A percentile compares a stretch with the other conserved stretches of the same genome.
phyloP scores from a whole-genome alignment of 345 rosid species.

The Mercurialis annua region DNA sequence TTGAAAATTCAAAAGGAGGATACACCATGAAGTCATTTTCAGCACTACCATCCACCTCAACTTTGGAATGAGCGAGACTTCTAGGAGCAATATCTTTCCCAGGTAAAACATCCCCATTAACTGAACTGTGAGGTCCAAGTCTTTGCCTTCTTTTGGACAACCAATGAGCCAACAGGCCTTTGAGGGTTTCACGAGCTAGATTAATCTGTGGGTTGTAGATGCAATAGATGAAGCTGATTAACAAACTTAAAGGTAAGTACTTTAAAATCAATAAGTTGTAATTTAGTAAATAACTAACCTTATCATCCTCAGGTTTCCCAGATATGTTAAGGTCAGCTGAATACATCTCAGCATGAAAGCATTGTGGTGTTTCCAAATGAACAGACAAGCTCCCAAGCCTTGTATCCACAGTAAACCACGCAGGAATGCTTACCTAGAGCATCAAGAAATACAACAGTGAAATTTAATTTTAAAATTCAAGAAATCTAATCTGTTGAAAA shows the following conservation, averaged over 20 bases:
- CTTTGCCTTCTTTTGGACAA: constrained; percentile 77
- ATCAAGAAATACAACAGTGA: constrained; percentile 20
- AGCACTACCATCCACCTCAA: constrained; percentile 62
- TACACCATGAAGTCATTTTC: constrained; percentile 79
- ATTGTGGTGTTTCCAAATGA: constrained; percentile 97
- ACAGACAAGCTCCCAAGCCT: constrained; percentile 92
- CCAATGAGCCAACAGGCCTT: constrained; percentile 93
- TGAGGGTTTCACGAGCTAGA: constrained; percentile 93
- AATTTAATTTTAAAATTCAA: not conserved
- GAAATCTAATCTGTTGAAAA: not conserved
- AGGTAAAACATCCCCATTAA: constrained; percentile 66
- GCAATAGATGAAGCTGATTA: constrained; percentile 1
- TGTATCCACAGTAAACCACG: constrained; percentile 94
- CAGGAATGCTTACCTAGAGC: constrained; percentile 92
- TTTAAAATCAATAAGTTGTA: not conserved
- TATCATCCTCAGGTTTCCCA: constrained; percentile 97
- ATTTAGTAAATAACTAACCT: constrained; percentile 42
- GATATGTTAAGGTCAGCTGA: constrained; percentile 84
- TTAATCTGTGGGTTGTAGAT: constrained; percentile 59
- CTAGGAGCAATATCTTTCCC: constrained; percentile 61
- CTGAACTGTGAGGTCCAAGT: constrained; percentile 57
- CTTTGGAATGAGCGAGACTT: constrained; percentile 54
- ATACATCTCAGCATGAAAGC: constrained; percentile 99
- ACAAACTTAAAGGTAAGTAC: not conserved
- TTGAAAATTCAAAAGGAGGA: constrained; percentile 89